phyloP scores from a whole-genome alignment of 2,329 filamentous ascomycete genomes.

The Diaporthe caulivora region DNA sequence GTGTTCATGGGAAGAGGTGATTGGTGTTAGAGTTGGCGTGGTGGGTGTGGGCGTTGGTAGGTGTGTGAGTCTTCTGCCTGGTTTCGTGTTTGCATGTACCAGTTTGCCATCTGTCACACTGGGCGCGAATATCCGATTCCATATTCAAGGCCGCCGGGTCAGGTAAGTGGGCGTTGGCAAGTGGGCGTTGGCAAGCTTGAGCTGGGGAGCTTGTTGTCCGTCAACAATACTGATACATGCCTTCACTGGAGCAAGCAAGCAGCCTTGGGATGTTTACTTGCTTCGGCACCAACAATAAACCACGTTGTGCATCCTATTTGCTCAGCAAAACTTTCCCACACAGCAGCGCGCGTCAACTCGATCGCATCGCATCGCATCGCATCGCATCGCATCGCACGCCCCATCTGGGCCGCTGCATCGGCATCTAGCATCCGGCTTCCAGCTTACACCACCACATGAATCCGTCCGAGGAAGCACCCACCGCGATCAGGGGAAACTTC shows the following conservation, averaged over 20 bases:
- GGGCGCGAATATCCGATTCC: too few species aligned
- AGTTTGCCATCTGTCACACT: too few species aligned
- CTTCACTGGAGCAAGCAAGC: background rate
- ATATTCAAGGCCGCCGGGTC: background rate
- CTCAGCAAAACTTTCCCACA: background rate
- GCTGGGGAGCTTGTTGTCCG: background rate
- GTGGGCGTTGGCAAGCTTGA: too few species aligned
- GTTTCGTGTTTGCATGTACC: too few species aligned
- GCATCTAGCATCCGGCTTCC: background rate
- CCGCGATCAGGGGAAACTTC: constrained; percentile 53
- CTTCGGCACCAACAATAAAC: background rate
- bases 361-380: background rate
- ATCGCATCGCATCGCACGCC: background rate
- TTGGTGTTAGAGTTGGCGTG: too few species aligned
- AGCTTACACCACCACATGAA: constrained; percentile 31
- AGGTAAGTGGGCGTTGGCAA: background rate
- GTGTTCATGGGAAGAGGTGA: too few species aligned
- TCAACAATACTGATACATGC: background rate
- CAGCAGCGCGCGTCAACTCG: background rate
- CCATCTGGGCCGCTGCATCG: background rate
- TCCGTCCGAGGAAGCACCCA: constrained; percentile 39
- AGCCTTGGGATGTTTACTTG: background rate
- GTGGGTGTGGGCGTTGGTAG: background rate
- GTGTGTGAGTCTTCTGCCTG: too few species aligned
- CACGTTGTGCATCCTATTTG: background rate